A percentile compares a stretch with the other conserved stretches of the same genome.
phyloP scores from a whole-genome alignment of 805 yeast species.

The Metschnikowia continentalis region DNA sequence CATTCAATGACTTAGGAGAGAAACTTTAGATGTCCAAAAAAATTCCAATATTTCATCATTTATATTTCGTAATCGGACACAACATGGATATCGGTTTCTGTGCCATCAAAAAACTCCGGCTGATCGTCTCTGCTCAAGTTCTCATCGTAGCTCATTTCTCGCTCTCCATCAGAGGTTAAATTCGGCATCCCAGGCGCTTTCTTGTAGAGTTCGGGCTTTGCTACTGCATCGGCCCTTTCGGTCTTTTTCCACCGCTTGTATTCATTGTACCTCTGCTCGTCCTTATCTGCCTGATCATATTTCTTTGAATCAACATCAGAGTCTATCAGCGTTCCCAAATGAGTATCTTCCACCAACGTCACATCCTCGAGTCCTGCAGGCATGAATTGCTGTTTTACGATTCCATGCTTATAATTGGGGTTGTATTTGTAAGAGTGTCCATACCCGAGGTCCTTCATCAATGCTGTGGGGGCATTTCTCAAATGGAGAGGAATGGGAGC shows the following conservation, averaged over 20 bases:
- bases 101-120: constrained; percentile 37
- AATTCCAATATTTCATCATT: neutral
- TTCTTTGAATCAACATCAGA: constrained; percentile 9
- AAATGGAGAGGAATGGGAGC: constrained; percentile 76
- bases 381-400: constrained; percentile 68
- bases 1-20: constrained; percentile 10
- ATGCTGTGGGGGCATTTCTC: constrained; percentile 88
- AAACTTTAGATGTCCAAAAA: neutral
- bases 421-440: constrained; percentile 83
- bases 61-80: neutral
- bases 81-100: constrained; percentile 15
- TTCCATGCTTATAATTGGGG: constrained; percentile 72
- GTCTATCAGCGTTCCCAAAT: constrained; percentile 43
- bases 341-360: constrained; percentile 51
- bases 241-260: constrained; percentile 12
- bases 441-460: constrained; percentile 88
- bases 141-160: constrained; percentile 25
- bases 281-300: constrained; percentile 7
- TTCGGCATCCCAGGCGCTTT: neutral
- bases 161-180: constrained; percentile 12
- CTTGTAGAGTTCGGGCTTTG: neutral
- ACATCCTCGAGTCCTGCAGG: constrained; percentile 49
- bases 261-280: constrained; percentile 12
- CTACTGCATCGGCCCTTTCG: neutral
- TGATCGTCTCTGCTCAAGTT: constrained; percentile 34